These are phyloP conservation scores for Axilococcus clingmanii DNA, from an alignment of 139 green algal genomes.

Conservation along the genomic window DNA sequence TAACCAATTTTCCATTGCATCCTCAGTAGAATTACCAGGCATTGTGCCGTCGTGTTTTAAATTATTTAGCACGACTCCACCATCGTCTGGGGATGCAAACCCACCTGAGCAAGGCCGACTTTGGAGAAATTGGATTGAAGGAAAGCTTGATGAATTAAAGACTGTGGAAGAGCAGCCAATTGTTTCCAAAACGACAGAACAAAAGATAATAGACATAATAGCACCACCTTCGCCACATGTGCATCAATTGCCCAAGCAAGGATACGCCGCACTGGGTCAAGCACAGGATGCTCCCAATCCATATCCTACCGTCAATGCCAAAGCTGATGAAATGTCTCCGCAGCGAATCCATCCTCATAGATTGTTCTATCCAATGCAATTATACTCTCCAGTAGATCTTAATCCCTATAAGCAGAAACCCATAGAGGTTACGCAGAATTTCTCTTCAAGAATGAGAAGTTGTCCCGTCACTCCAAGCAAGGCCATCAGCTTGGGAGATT, in stretches of 20 bases:
- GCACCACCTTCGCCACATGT: constrained; percentile 53
- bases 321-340: constrained; percentile 15
- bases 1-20: too few relatives aligned
- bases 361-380: constrained; percentile 24
- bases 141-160: too few relatives aligned
- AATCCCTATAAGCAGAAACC: constrained; percentile 18
- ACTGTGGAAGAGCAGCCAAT: too few relatives aligned
- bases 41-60: too few relatives aligned
- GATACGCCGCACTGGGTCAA: constrained; percentile 15
- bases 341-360: constrained; percentile 24
- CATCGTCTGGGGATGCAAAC: too few relatives aligned
- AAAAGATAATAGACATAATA: background rate
- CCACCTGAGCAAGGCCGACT: too few relatives aligned
- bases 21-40: too few relatives aligned
- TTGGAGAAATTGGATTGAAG: too few relatives aligned
- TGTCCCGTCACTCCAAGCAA: background rate
- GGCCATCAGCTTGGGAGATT: constrained; percentile 13
- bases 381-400: constrained; percentile 23
- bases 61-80: too few relatives aligned
- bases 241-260: background rate
- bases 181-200: background rate
- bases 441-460: constrained; percentile 1
- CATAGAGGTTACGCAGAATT: background rate
- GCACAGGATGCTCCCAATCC: constrained; percentile 22
- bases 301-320: background rate